A percentile compares a stretch with the other conserved stretches of the same genome.
Evolutionary conservation across 2,329 filamentous ascomycete genomes (phyloP).

Genomic region (Blastomyces percursus): DNA sequence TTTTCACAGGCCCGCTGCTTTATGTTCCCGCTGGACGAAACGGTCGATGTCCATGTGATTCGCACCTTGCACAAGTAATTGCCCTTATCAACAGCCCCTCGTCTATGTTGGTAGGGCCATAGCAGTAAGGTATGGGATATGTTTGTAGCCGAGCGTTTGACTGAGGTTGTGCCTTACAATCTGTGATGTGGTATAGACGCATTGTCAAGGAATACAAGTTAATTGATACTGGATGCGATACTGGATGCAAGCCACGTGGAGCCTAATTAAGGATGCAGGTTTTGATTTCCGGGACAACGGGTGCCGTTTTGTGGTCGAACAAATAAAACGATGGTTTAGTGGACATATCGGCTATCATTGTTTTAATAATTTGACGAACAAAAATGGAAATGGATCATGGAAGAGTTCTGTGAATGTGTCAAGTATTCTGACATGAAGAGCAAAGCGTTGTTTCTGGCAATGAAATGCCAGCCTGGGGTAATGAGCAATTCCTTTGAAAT

Average conservation of each 20-base stretch:
- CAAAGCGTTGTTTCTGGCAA: background rate
- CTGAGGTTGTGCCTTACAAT: background rate
- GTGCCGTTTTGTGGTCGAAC: background rate
- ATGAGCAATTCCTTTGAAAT: background rate
- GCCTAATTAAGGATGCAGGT: background rate
- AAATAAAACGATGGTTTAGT: no score
- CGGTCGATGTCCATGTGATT: constrained; percentile 35
- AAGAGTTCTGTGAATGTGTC: no score
- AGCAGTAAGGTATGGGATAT: constrained; percentile 42
- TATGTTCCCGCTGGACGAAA: constrained; percentile 34
- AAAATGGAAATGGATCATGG: no score
- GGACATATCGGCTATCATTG: no score
- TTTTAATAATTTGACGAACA: no score
- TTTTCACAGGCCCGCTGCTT: constrained; percentile 41
- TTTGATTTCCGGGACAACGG: background rate
- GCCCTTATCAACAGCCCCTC: constrained; percentile 43
- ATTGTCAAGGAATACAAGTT: background rate
- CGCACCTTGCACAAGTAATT: constrained; percentile 41
- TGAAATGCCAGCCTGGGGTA: background rate
- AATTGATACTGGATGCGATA: background rate
- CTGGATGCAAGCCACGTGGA: background rate
- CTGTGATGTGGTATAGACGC: background rate
- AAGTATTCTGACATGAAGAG: no score
- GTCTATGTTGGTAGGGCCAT: constrained; percentile 46
- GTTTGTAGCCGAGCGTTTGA: constrained; percentile 4